phyloP scores from a whole-genome alignment of 495 filamentous ascomycete genomes.

The Xylaria bambusicola region DNA sequence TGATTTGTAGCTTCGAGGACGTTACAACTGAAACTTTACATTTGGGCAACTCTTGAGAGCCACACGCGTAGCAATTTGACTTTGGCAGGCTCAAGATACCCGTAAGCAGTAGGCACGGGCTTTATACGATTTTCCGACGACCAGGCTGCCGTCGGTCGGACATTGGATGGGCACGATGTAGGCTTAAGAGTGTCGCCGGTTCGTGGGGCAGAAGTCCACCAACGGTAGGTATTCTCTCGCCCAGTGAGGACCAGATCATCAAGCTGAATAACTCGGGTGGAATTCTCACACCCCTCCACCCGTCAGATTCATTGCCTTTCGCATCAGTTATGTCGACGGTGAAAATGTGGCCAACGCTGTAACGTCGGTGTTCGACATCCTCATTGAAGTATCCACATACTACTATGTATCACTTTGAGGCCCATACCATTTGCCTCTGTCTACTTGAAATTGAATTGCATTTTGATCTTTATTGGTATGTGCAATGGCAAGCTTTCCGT shows the following conservation, averaged over 20 bases:
- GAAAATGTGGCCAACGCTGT: constrained; percentile 1
- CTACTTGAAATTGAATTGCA: too few species aligned
- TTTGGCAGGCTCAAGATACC: constrained; percentile 8
- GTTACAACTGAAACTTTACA: constrained; percentile 1
- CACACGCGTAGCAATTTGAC: constrained; percentile 2
- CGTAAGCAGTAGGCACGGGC: background rate
- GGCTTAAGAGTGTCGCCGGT: constrained; percentile 3
- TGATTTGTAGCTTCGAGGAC: too few species aligned
- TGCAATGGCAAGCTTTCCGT: too few species aligned
- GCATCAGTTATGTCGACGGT: constrained; percentile 6
- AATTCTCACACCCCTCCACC: background rate
- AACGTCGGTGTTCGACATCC: background rate
- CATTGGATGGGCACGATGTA: constrained; percentile 5
- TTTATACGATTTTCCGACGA: constrained; percentile 7
- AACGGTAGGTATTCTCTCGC: constrained; percentile 3
- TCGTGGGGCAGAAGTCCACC: background rate
- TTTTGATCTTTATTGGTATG: too few species aligned
- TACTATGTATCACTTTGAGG: too few species aligned
- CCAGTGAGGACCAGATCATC: background rate
- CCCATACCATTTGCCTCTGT: too few species aligned
- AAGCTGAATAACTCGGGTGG: constrained; percentile 11
- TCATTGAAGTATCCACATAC: background rate
- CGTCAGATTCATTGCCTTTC: background rate
- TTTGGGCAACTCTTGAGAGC: background rate
- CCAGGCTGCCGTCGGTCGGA: background rate